phyloP scores from a whole-genome alignment of 371 early-diverging fungal species.

The Amoeboaphelidium protococcarum region DNA sequence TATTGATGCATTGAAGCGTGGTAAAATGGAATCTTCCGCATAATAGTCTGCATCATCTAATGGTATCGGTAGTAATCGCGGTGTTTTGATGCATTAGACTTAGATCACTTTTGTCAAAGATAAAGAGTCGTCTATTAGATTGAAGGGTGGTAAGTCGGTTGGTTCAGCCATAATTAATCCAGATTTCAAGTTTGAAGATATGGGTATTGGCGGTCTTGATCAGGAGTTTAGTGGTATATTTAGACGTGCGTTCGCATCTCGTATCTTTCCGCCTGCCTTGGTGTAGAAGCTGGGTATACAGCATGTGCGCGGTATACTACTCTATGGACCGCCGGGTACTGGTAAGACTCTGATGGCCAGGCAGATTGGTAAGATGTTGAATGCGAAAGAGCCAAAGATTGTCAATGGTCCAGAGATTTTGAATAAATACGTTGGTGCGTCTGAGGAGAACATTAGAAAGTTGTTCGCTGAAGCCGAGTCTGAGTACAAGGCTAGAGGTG shows the following conservation, averaged over 20 bases:
- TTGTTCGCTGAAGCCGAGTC: constrained; percentile 31
- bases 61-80: constrained; percentile 9
- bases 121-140: constrained; percentile 35
- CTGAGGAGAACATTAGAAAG: constrained; percentile 31
- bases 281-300: constrained; percentile 91
- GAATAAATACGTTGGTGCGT: constrained; percentile 59
- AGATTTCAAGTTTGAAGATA: constrained; percentile 90
- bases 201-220: constrained; percentile 99
- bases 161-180: constrained; percentile 53
- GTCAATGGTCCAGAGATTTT: constrained; percentile 62
- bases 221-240: constrained; percentile 92
- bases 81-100: constrained; percentile 45
- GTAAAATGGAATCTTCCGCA: constrained; percentile 9
- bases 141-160: constrained; percentile 34
- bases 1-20: constrained; percentile 24
- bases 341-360: constrained; percentile 99
- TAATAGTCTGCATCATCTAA: not conserved
- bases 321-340: constrained; percentile 85
- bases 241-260: constrained; percentile 96
- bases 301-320: constrained; percentile 71
- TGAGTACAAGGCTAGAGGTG: constrained; percentile 77
- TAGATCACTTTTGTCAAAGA: constrained; percentile 34
- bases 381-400: constrained; percentile 84
- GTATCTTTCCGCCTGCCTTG: constrained; percentile 86
- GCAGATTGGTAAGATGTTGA: constrained; percentile 95